Conservation (phyloP, 1,284 basidiomycete species). For the Irpex lacteus region DNA sequence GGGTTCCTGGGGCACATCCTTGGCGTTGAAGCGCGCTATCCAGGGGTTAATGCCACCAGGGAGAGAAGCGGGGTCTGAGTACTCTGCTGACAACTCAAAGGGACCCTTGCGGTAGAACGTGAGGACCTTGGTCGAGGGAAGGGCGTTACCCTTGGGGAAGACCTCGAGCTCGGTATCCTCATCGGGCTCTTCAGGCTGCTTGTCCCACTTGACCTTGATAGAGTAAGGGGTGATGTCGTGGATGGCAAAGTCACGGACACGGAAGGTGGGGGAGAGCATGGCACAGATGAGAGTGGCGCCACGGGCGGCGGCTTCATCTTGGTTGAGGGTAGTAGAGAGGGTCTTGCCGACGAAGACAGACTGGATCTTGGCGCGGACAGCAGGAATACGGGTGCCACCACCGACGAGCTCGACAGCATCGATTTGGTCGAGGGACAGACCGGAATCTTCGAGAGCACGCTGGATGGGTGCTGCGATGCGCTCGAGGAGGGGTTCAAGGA, state of each 20-base stretch:
- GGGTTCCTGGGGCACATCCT: constrained; percentile 68
- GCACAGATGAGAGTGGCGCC: constrained; percentile 94
- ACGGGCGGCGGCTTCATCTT: constrained; percentile 92
- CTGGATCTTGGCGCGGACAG: constrained; percentile 65
- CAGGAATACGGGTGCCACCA: constrained; percentile 67
- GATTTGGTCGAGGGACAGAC: constrained; percentile 56
- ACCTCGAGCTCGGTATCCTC: constrained; percentile 88
- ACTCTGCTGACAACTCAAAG: constrained; percentile 84
- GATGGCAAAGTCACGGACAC: constrained; percentile 88
- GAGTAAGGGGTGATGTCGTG: constrained; percentile 84
- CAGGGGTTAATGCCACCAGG: constrained; percentile 82
- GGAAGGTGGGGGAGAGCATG: constrained; percentile 93
- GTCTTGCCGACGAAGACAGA: constrained; percentile 64
- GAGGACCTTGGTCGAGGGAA: constrained; percentile 91
- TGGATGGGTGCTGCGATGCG: constrained; percentile 55
- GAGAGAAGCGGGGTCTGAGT: constrained; percentile 66
- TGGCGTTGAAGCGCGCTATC: constrained; percentile 78
- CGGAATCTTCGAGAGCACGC: constrained; percentile 55
- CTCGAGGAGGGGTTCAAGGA: constrained; percentile 52
- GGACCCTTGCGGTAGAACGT: constrained; percentile 89
- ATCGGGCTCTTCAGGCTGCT: constrained; percentile 69
- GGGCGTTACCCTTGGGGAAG: constrained; percentile 77
- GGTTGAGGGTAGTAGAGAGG: constrained; percentile 88
- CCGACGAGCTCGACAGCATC: constrained; percentile 69
- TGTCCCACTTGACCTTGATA: constrained; percentile 86